Evolutionary conservation across 352 stramenopile species (phyloP).

Genomic region (Globisporangium perplexum): DNA sequence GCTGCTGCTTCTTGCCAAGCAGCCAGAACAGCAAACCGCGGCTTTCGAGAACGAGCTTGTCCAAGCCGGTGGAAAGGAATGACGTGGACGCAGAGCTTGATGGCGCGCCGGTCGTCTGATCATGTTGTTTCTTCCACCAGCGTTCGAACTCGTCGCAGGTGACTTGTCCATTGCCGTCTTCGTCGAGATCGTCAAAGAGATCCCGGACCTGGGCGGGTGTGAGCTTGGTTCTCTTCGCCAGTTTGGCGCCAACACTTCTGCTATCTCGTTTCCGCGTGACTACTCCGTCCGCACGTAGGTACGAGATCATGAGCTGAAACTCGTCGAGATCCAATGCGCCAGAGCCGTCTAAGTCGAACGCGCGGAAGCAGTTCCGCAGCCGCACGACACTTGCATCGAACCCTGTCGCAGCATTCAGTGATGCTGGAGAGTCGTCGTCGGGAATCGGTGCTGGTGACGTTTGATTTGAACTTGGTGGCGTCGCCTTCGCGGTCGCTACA

Average conservation of each 20-base stretch:
- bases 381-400: slow-evolving; percentile 11
- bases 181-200: slow-evolving; percentile 36
- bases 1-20: slow-evolving; percentile 31
- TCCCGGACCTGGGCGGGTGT: slow-evolving; percentile 24
- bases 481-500: not conserved
- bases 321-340: slow-evolving; percentile 40
- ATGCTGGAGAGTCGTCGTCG: too few relatives aligned
- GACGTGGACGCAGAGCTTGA: slow-evolving; percentile 27
- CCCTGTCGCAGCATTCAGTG: too few relatives aligned
- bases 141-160: slow-evolving; percentile 26
- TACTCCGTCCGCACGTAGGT: slow-evolving; percentile 17
- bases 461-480: not conserved
- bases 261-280: slow-evolving; percentile 10
- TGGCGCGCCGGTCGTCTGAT: not conserved
- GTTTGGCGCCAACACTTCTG: not conserved
- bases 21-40: slow-evolving; percentile 43
- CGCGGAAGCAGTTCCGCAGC: slow-evolving; percentile 34
- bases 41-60: slow-evolving; percentile 32
- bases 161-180: slow-evolving; percentile 24
- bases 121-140: slow-evolving; percentile 28
- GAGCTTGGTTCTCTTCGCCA: slow-evolving; percentile 16
- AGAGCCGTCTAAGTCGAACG: slow-evolving; percentile 45
- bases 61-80: slow-evolving; percentile 26
- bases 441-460: not conserved
- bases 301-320: slow-evolving; percentile 45